A percentile compares a stretch with the other conserved stretches of the same genome.
These are phyloP conservation scores for Pisolithus sp. DNA, from an alignment of 768 basidiomycete genomes.

Conservation along the genomic window DNA sequence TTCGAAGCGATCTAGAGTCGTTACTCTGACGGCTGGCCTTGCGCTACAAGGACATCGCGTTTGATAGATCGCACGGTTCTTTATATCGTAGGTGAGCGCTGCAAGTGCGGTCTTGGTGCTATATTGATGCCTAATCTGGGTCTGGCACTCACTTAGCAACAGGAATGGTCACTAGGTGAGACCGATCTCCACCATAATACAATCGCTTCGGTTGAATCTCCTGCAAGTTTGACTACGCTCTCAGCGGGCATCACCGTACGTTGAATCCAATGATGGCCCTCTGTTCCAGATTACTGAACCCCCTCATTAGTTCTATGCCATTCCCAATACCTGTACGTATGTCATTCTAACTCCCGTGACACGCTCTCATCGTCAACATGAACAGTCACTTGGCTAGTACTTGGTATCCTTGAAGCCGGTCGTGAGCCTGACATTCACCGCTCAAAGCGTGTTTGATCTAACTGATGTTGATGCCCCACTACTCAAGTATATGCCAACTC, in stretches of 20 bases:
- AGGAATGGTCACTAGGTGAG: not conserved
- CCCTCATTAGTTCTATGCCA: not conserved
- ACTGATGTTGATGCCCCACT: too few relatives aligned
- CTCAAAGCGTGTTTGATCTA: too few relatives aligned
- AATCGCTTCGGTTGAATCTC: not conserved
- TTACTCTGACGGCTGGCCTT: too few relatives aligned
- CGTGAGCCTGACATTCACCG: not conserved
- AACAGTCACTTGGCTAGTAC: not conserved
- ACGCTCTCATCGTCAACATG: not conserved
- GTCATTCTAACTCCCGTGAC: not conserved
- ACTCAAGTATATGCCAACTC: too few relatives aligned
- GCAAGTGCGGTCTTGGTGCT: not conserved
- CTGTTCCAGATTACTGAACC: not conserved
- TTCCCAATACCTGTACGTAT: not conserved
- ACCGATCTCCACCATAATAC: not conserved
- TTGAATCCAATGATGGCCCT: not conserved
- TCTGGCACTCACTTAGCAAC: not conserved
- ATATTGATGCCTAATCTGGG: not conserved
- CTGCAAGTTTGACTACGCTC: not conserved
- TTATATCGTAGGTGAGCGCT: not conserved
- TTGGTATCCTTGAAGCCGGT: not conserved
- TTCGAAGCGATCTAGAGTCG: too few relatives aligned
- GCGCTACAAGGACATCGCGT: not conserved
- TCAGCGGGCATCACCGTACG: not conserved
- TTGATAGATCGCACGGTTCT: not conserved